These are phyloP conservation scores for Gigaspora rosea DNA, from an alignment of 192 early-diverging fungal species.

Conservation along the genomic window DNA sequence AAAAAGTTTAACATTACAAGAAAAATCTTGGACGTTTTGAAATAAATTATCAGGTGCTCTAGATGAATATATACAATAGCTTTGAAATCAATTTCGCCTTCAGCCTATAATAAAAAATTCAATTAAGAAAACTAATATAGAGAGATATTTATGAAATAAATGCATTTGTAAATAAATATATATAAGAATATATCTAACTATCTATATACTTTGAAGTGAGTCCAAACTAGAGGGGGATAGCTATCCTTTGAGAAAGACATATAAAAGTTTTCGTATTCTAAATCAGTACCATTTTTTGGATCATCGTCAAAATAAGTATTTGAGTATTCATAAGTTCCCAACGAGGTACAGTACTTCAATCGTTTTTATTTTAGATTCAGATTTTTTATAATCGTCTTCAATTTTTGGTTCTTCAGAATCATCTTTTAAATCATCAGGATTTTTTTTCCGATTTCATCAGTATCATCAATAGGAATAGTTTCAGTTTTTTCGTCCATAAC, in stretches of 20 bases:
- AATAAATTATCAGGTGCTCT: constrained; percentile 59
- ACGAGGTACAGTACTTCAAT: constrained; percentile 53
- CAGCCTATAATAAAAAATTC: constrained; percentile 49
- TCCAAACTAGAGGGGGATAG: constrained; percentile 74
- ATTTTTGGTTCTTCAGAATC: constrained; percentile 48
- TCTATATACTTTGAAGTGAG: constrained; percentile 73
- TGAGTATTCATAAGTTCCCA: constrained; percentile 88
- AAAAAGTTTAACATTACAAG: constrained; percentile 84
- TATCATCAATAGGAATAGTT: constrained; percentile 55
- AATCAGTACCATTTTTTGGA: constrained; percentile 70
- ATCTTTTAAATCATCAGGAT: constrained; percentile 39
- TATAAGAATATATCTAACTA: constrained; percentile 28
- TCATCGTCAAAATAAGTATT: constrained; percentile 92
- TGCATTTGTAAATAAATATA: background rate
- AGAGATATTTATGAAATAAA: background rate
- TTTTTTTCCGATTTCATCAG: constrained; percentile 39
- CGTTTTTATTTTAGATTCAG: constrained; percentile 55
- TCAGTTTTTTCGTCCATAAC: constrained; percentile 65
- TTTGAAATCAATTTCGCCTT: constrained; percentile 91
- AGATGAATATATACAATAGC: constrained; percentile 80
- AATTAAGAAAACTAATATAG: background rate
- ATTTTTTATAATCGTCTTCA: constrained; percentile 56
- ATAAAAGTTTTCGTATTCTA: constrained; percentile 93
- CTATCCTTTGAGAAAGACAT: constrained; percentile 70
- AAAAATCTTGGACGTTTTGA: constrained; percentile 52